Evolutionary conservation across 2,329 filamentous ascomycete genomes (phyloP), one percentile per base, ranked within the genome.

Genomic region (Colletotrichum sp.): DNA sequence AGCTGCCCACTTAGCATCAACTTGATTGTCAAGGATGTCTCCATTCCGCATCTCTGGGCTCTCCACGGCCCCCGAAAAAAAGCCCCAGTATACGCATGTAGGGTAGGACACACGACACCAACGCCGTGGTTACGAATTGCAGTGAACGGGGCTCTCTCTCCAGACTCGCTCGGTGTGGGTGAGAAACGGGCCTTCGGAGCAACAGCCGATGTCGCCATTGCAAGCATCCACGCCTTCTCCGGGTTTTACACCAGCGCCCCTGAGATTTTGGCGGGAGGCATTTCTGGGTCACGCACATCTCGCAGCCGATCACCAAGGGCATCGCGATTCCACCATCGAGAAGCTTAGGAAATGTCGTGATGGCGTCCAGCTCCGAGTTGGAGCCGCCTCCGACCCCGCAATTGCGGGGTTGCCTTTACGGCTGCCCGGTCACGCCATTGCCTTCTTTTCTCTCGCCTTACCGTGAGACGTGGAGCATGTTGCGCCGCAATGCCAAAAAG

Each of bases 381-480:
- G 36, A 68, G 74, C 70, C 74, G 70, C 70, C 28, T 74, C 59
- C 21, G 43, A 76, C 74, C 71, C 74, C 74, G 74, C 71, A 76
- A 36, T 64, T 74, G 74, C 74, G 74, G 70, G 74, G 65, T 69
- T 39, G 12, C 28, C 52, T 36, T 59, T 13, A 64, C 66, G 64
- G 64, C 64, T 68, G 43, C 39, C 70, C 74, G 70, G 74, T 76
- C 74, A 74, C 74, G 74, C 74, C 74, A 76, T 76, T 39, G 68
- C 13, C 57, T 14, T 52, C 68, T 70, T 63, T 70, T 70, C 57
- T 70, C 39, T 70, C 57, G 68, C 28, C 57, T 70, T 70, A 28
- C 39, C 64, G 14, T 67, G 24, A 30, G 55, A 59, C 26, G 55
- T 24, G 67, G 65, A 18, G 21, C 48, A 21, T 60, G 39, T 59